phyloP scores from a whole-genome alignment of 345 rosid species.

The Arabidopsis thaliana region DNA sequence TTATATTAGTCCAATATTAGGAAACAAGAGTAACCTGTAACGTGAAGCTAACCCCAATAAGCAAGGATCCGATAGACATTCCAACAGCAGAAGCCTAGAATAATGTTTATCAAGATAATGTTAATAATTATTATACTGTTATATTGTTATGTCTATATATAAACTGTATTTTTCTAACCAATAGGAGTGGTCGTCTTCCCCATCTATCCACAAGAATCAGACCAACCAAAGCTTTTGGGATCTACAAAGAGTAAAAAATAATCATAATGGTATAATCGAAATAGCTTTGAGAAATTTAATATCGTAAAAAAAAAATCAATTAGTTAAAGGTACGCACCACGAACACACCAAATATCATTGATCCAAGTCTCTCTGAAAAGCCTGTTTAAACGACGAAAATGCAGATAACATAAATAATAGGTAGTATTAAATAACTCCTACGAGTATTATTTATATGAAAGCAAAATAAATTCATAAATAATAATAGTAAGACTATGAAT shows the following conservation, averaged over 20 bases:
- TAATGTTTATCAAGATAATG: not conserved
- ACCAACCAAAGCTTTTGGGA: slow-evolving; percentile 43
- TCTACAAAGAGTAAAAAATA: slow-evolving; percentile 32
- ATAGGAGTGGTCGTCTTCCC: slow-evolving; percentile 61
- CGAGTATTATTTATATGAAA: not conserved
- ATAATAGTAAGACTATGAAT: not conserved
- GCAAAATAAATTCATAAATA: not conserved
- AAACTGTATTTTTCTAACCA: slow-evolving; percentile 45
- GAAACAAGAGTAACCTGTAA: slow-evolving; percentile 49
- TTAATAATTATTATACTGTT: not conserved
- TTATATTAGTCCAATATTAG: not conserved
- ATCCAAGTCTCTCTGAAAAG: slow-evolving; percentile 50
- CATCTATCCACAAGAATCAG: slow-evolving; percentile 54
- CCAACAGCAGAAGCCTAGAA: slow-evolving; percentile 59
- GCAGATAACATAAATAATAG: not conserved
- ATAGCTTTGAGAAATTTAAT: not conserved
- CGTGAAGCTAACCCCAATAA: slow-evolving; percentile 56
- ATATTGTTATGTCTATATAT: not conserved
- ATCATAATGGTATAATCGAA: not conserved
- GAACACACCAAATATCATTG: slow-evolving; percentile 48
- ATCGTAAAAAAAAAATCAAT: not conserved
- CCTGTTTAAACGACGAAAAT: slow-evolving; percentile 26
- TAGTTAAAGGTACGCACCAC: slow-evolving; percentile 41
- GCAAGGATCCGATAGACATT: slow-evolving; percentile 45
- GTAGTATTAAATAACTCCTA: not conserved